Percentiles rank a stretch among this genome's conserved stretches.
Evolutionary conservation across 768 basidiomycete species (phyloP).

Genomic region (Suillus placidus): DNA sequence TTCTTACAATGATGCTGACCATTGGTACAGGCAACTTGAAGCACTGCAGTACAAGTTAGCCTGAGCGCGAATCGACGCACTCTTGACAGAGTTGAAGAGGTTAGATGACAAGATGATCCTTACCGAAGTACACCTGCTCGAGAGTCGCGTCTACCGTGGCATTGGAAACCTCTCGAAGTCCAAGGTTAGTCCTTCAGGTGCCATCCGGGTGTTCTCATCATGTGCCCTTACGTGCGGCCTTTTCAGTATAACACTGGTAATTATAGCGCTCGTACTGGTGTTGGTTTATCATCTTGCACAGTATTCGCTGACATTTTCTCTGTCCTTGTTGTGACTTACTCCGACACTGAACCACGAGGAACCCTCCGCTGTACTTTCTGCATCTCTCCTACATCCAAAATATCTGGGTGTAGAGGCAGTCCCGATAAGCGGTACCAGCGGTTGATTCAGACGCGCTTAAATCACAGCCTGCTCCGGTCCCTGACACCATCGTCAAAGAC

Average conservation of each 20-base stretch:
- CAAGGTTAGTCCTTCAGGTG: no score
- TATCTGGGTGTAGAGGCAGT: slow-evolving; percentile 52
- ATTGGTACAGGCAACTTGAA: slow-evolving; percentile 64
- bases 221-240: no score
- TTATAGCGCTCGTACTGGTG: no score
- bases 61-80: slow-evolving; percentile 75
- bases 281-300: no score
- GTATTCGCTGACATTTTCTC: slow-evolving; percentile 96
- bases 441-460: slow-evolving; percentile 34
- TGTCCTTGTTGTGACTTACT: slow-evolving; percentile 99
- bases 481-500: slow-evolving; percentile 65
- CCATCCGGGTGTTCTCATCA: no score
- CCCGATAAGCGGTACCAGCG: slow-evolving; percentile 20
- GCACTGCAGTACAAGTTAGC: slow-evolving; percentile 77
- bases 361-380: slow-evolving; percentile 89
- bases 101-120: slow-evolving; percentile 98
- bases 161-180: no score
- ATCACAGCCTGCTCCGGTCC: slow-evolving; percentile 36
- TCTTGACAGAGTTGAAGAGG: slow-evolving; percentile 90
- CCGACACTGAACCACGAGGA: slow-evolving; percentile 94
- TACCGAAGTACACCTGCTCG: slow-evolving; percentile 84
- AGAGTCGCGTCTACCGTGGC: no score
- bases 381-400: slow-evolving; percentile 63
- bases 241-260: no score
- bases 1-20: neutral